Base-by-base conservation (phyloP, 176 grass and related monocot species). In the Oropetium thomaeum region DNA sequence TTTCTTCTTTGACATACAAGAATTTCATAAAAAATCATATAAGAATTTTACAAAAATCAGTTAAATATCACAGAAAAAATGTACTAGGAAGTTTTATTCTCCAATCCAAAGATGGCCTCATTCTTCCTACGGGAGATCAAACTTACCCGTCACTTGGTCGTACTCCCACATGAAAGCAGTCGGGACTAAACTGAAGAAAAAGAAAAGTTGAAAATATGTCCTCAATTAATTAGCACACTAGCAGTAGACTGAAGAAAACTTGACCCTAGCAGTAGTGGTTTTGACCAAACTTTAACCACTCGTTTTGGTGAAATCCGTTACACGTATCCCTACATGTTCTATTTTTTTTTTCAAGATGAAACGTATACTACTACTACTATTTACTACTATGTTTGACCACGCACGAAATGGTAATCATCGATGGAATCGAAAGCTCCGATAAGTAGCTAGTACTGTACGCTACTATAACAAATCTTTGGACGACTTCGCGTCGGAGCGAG, bases 311-410 rank as follows among this genome's bases (percentile, higher is more conserved):
- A 14, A 16, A n/a, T n/a, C n/a, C n/a, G n/a, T n/a, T n/a, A n/a
- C n/a, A n/a, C n/a, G n/a, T n/a, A n/a, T n/a, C n/a, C n/a, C n/a
- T n/a, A n/a, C n/a, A n/a, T n/a, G n/a, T n/a, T 7, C 3, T 11
- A 16, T 3, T 34, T 58, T 6, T 34, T 42, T 33, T n/a, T n/a
- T n/a, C n/a, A n/a, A n/a, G n/a, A n/a, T n/a, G n/a, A n/a, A n/a
- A n/a, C n/a, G n/a, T n/a, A n/a, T n/a, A n/a, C n/a, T n/a, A n/a
- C n/a, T n/a, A n/a, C n/a, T n/a, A n/a, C n/a, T n/a, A n/a, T n/a
- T n/a, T n/a, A n/a, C n/a, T n/a, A n/a, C n/a, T 57, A 28, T 1
- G 22, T 69, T 83, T 83, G 22, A 76, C 52, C 29, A 3, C 8
- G 22, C 0, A 20, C 29, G 28, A 69, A 42, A 39, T 26, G 7